Percentiles rank a stretch among this genome's conserved stretches.
phyloP scores from a whole-genome alignment of 805 yeast genomes.

The Wickerhamiella slavikovae region DNA sequence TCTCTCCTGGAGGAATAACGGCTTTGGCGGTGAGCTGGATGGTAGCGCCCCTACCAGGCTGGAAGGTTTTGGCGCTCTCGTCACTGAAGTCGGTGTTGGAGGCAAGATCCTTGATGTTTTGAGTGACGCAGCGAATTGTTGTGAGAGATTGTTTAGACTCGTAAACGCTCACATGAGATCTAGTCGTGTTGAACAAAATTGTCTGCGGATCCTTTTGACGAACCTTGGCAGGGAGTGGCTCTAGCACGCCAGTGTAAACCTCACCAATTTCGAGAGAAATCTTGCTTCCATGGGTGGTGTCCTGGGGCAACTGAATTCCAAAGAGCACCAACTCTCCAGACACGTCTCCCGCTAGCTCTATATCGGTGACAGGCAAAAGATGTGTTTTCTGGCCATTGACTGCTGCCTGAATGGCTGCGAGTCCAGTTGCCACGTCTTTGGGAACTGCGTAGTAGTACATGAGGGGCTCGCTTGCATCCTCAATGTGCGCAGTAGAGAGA shows the following conservation, averaged over 20 bases:
- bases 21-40: neutral
- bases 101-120: conserved; percentile 27
- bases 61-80: conserved; percentile 21
- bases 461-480: too few relatives aligned
- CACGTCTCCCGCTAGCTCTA: too few relatives aligned
- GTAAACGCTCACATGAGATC: conserved; percentile 43
- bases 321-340: too few relatives aligned
- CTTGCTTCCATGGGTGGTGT: too few relatives aligned
- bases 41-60: conserved; percentile 27
- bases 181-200: conserved; percentile 31
- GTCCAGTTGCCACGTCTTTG: too few relatives aligned
- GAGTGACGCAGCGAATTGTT: conserved; percentile 23
- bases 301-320: too few relatives aligned
- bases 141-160: conserved; percentile 28
- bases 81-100: conserved; percentile 9
- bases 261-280: too few relatives aligned
- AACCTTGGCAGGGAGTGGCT: conserved; percentile 46
- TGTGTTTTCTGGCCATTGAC: too few relatives aligned
- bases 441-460: too few relatives aligned
- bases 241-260: conserved; percentile 24
- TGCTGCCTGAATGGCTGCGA: too few relatives aligned
- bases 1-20: conserved; percentile 25
- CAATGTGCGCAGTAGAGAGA: too few relatives aligned
- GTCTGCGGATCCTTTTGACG: conserved; percentile 40
- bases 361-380: too few relatives aligned